Evolutionary conservation across 768 basidiomycete genomes (phyloP).

Genomic region (Podaxis sp.): DNA sequence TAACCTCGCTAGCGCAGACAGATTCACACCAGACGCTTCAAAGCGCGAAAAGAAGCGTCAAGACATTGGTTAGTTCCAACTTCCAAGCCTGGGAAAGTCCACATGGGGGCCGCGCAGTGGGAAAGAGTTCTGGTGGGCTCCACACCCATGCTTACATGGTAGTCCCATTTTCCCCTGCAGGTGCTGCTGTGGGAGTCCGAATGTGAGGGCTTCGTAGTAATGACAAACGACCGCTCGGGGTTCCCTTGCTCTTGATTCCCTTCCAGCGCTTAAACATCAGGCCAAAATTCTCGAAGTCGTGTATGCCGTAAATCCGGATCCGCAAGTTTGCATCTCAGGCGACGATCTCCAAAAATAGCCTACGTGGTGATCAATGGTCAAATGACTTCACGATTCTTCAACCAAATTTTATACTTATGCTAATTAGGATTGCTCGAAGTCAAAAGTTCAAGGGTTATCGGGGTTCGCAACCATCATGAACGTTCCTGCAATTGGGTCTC

Average conservation of each 20-base stretch:
- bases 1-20: background rate
- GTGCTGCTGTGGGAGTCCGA: background rate
- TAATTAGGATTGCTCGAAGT: background rate
- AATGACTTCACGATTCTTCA: no score
- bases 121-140: background rate
- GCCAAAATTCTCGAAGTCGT: no score
- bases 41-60: background rate
- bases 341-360: no score
- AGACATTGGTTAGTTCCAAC: background rate
- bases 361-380: no score
- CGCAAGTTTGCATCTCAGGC: no score
- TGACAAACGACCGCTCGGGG: background rate
- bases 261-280: background rate
- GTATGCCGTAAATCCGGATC: no score
- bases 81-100: conserved; percentile 12
- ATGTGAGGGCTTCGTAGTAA: background rate
- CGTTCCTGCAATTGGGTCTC: conserved; percentile 45
- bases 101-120: background rate
- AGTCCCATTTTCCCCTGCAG: background rate
- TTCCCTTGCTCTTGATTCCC: background rate
- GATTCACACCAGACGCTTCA: background rate
- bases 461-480: conserved; percentile 43
- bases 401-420: no score
- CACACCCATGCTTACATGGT: background rate
- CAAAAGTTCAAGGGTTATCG: background rate